Conservation (phyloP, 495 filamentous ascomycete species). For the Hyaloscypha variabilis region DNA sequence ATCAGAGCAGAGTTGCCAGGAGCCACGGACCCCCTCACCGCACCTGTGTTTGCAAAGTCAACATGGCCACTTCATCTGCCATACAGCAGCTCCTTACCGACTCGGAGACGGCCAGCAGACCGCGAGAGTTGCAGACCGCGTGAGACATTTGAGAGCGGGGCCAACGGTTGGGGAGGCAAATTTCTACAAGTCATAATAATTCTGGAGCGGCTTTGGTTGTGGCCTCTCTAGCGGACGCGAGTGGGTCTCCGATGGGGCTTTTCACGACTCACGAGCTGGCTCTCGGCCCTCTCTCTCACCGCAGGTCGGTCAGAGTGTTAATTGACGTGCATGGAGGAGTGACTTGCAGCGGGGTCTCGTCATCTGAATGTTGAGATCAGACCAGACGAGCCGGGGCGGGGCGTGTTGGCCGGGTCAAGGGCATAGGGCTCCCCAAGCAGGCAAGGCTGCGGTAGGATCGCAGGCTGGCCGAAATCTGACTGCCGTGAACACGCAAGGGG, state of each 20-base stretch:
- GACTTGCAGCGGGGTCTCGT: conserved; percentile 3
- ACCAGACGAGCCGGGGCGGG: no score
- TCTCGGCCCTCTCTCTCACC: not conserved
- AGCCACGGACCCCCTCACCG: not conserved
- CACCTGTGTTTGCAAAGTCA: not conserved
- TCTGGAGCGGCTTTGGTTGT: not conserved
- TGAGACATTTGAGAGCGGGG: not conserved
- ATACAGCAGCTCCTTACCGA: no score
- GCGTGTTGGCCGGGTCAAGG: not conserved
- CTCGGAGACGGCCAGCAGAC: not conserved
- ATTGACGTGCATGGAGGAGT: conserved; percentile 15
- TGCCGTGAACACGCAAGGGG: not conserved
- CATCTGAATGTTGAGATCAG: conserved; percentile 5
- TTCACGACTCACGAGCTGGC: not conserved
- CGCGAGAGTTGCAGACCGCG: not conserved
- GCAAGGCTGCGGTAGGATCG: not conserved
- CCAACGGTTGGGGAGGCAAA: not conserved
- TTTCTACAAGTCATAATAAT: not conserved
- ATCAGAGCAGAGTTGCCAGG: not conserved
- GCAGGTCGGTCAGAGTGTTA: not conserved
- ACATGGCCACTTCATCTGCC: not conserved
- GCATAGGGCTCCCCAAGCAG: not conserved
- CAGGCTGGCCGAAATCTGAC: not conserved
- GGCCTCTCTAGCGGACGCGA: not conserved
- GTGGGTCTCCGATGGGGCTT: not conserved